Percentiles rank a stretch among this genome's conserved stretches.
Conservation (phyloP, 768 basidiomycete genomes). For the Auriscalpium vulgare region DNA sequence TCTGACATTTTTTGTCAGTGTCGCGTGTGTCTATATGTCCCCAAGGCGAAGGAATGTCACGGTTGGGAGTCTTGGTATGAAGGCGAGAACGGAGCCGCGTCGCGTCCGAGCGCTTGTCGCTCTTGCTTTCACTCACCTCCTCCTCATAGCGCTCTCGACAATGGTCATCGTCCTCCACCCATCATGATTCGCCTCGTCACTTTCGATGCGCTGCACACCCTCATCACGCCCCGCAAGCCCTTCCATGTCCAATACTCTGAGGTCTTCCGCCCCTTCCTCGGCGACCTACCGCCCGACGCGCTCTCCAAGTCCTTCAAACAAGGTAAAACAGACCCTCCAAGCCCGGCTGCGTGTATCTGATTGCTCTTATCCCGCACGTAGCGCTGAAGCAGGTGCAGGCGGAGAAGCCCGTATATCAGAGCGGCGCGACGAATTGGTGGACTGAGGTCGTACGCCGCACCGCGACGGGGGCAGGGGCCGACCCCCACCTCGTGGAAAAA, state of each 20-base stretch:
- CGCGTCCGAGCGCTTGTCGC: too few species aligned
- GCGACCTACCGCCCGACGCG: conserved; percentile 42
- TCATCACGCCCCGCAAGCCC: conserved; percentile 59
- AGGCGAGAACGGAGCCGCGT: too few species aligned
- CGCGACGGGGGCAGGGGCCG: conserved; percentile 67
- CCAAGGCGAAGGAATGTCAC: too few species aligned
- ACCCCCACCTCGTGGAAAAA: conserved; percentile 44
- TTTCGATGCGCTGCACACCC: conserved; percentile 77
- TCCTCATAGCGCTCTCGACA: too few species aligned
- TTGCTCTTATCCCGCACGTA: conserved; percentile 6
- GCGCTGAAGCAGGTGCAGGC: conserved; percentile 46
- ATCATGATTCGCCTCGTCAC: conserved; percentile 52
- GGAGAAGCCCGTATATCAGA: conserved; percentile 50
- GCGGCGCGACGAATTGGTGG: conserved; percentile 63
- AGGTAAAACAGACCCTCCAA: conserved; percentile 28
- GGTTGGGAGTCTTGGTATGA: too few species aligned
- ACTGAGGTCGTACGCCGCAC: conserved; percentile 67
- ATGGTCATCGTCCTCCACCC: neutral
- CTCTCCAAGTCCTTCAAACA: conserved; percentile 53
- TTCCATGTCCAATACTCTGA: conserved; percentile 60
- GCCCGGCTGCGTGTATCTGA: neutral
- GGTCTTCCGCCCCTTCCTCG: conserved; percentile 60
- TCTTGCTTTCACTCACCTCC: too few species aligned
- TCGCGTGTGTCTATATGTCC: neutral
- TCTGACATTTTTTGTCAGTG: neutral